These are phyloP conservation scores for Oryza punctata DNA, from an alignment of 176 grass and related monocot species.

Conservation along the genomic window DNA sequence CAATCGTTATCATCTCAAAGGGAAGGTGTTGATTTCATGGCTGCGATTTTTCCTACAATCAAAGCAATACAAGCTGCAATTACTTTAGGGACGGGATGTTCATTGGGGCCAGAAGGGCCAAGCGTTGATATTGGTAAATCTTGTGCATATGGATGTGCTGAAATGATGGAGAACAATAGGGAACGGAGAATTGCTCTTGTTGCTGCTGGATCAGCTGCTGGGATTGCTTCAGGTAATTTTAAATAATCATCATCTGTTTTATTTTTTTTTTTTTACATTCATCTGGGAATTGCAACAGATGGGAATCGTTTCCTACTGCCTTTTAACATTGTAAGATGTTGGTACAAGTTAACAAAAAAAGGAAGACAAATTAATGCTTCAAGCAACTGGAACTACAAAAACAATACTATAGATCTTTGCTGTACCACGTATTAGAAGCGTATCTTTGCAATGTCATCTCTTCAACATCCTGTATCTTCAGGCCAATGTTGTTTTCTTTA, in stretches of 20 bases:
- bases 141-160: conserved; percentile 93
- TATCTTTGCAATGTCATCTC: not conserved
- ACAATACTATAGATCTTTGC: conserved; percentile 5
- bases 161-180: conserved; percentile 99
- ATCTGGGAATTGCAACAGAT: not conserved
- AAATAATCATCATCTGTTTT: conserved; percentile 4
- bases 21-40: conserved; percentile 78
- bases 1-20: conserved; percentile 71
- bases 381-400: conserved; percentile 12
- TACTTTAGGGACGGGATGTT: conserved; percentile 93
- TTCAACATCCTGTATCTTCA: not conserved
- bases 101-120: conserved; percentile 89
- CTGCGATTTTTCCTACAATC: conserved; percentile 80
- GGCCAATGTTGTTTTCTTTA: not conserved
- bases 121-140: conserved; percentile 98
- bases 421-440: not conserved
- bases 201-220: conserved; percentile 95
- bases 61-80: conserved; percentile 94
- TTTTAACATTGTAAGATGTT: conserved; percentile 23
- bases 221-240: conserved; percentile 94
- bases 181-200: conserved; percentile 92
- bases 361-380: not conserved
- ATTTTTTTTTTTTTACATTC: not conserved
- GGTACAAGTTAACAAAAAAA: not conserved
- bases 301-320: not conserved